A percentile compares a stretch with the other conserved stretches of the same genome.
These are phyloP conservation scores for Zalaria obscura DNA, from an alignment of 2,329 filamentous ascomycete species.

Conservation along the genomic window DNA sequence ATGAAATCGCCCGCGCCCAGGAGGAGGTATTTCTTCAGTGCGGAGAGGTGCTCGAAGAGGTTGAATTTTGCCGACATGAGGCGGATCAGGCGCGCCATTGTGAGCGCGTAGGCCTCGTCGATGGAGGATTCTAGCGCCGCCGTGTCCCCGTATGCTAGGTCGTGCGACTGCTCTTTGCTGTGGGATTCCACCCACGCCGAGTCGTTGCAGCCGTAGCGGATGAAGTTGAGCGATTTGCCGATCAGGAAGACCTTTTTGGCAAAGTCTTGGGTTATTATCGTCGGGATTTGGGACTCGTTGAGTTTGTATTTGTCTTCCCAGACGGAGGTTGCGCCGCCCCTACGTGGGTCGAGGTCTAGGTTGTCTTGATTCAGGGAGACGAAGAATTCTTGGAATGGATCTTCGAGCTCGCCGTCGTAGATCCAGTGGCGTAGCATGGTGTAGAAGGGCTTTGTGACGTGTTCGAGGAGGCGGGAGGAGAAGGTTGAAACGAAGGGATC, in stretches of 20 bases:
- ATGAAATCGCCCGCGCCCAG: conserved; percentile 97
- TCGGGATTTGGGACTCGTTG: conserved; percentile 73
- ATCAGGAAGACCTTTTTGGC: conserved; percentile 95
- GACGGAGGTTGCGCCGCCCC: conserved; percentile 63
- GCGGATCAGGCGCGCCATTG: conserved; percentile 86
- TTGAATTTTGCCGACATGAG: conserved; percentile 94
- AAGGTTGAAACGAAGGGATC: conserved; percentile 90
- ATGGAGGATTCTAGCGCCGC: conserved; percentile 85
- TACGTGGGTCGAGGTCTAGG: conserved; percentile 24
- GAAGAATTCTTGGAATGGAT: conserved; percentile 92
- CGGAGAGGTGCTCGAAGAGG: conserved; percentile 79
- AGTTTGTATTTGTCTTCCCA: conserved; percentile 98
- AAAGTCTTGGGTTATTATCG: conserved; percentile 85
- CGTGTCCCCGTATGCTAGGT: conserved; percentile 84
- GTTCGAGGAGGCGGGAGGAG: conserved; percentile 72
- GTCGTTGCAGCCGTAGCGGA: conserved; percentile 87
- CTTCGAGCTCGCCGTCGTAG: conserved; percentile 94
- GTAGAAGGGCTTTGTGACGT: conserved; percentile 90
- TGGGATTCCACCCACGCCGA: conserved; percentile 92
- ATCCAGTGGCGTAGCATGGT: conserved; percentile 95
- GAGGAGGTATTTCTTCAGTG: conserved; percentile 86
- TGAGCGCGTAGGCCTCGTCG: conserved; percentile 93
- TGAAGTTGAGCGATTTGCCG: conserved; percentile 95
- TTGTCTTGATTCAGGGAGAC: conserved; percentile 64
- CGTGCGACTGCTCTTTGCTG: conserved; percentile 82